Base-by-base conservation (phyloP, 176 grass and related monocot genomes). In the Bromus sterilis region DNA sequence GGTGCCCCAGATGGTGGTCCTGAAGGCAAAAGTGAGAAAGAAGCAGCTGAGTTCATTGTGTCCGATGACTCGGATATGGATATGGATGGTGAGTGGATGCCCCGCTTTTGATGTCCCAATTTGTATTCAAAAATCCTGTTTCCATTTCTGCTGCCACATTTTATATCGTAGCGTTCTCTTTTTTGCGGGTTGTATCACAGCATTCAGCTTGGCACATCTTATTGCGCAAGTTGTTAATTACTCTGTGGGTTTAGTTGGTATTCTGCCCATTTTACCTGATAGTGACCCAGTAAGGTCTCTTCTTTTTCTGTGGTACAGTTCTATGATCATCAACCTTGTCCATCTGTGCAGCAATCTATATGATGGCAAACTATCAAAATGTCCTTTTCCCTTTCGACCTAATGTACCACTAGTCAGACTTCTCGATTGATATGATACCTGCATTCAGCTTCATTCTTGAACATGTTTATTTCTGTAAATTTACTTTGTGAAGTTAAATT, bases 41-140 rank as follows among this genome's bases (percentile, higher is more conserved):
- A 18, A 37, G 56, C 56, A 25, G 78, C 74, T 85, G 90, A 90
- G 25, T 80, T 83, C 10, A 78, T 91, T 51, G 84, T 93, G 13
- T 95, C 96, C 33, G 90, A 99, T 84, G 84, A 86, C 78, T 91
- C 96, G 26, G 93, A 99, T 81, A 99, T 93, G 92, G 93, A 98
- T 76, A 94, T 98, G 95, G 93, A 91, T 53, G 96, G 96, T 95
- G 61, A 81, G 79, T 29, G 23, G 71, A 78, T 56, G 51, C 56
- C 6, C 55, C 66, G 21, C 51, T 56, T 57, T 80, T 28, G 30
- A 44, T 82, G 69, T 20, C 18, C 2, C 35, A 68, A 64, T 70
- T 48, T 62, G 42, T 80, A 21, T 11, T 48, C 37, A 39, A 78
- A 33, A 56, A 44, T 37, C 70, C 55, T 20, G 30, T 2, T 4